Evolutionary conservation across 129 eudicot genomes (phyloP), one percentile per base, ranked within the genome.

Genomic region (Glebionis coronaria): DNA sequence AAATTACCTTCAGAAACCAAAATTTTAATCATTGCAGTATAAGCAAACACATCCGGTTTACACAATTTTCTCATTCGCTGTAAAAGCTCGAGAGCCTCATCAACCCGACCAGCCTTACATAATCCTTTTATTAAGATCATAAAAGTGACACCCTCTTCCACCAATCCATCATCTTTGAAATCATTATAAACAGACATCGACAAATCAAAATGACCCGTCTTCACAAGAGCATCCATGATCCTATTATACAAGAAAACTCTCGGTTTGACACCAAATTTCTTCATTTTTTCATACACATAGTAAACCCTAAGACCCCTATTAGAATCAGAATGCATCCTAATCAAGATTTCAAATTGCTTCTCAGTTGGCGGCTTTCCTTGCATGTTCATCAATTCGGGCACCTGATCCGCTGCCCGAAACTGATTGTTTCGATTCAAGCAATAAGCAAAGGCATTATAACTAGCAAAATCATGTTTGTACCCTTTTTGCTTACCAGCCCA

Each of bases 401-500:
- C 83, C 78, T 93, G 95, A 56, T 93, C 96, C 65, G 98, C 98
- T 14, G 87, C 83, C 51, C 97, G 82, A 57, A 88, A 88, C 68
- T 69, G 83, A 79, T 84, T 88, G 45, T 60, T 78, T 47, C 97
- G 69, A 51, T 88, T 86, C 72, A 93, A 78, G 53, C 87, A 88
- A 78, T 88, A 86, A n/a, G 90, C 84, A 79, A 86, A 86, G 7
- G 98, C 96, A 76, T 93, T 88, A 56, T 93, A 93, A 60, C 87
- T 80, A 73, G 84, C 86, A 54, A 85, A 93, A 73, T 82, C 96
- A 57, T 93, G 98, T 70, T 69, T 80, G 55, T 92, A 92, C 6
- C 98, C 98, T 61, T 88, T 92, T 52, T 92, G 98, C 80, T 88
- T 92, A 55, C 90, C 94, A 53, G 98, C 98, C 98, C 98, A 92